These are phyloP conservation scores for Aspergillus homomorphus DNA, from an alignment of 495 filamentous ascomycete species.

Conservation along the genomic window DNA sequence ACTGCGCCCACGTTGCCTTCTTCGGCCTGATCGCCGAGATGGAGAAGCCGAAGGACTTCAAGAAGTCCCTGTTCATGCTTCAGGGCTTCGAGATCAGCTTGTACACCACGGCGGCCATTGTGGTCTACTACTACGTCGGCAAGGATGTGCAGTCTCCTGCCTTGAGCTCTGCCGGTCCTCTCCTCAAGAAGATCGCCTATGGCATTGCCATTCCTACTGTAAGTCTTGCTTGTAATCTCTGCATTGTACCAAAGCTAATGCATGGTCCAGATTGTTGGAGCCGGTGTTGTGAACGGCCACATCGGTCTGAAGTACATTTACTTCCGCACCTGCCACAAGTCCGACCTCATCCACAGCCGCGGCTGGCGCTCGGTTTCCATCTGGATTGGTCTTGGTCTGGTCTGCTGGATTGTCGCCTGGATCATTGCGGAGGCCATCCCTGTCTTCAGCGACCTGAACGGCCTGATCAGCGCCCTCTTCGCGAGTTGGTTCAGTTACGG, in stretches of 20 bases:
- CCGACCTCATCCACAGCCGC: conserved; percentile 54
- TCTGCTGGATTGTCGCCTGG: conserved; percentile 63
- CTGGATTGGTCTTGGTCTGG: conserved; percentile 57
- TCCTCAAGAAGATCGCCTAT: conserved; percentile 67
- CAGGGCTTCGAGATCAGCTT: conserved; percentile 62
- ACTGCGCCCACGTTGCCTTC: conserved; percentile 62
- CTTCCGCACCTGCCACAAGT: conserved; percentile 56
- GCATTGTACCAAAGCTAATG: neutral
- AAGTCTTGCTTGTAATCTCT: conserved; percentile 4
- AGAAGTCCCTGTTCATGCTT: conserved; percentile 61
- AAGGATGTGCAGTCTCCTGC: conserved; percentile 66
- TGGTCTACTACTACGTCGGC: conserved; percentile 73
- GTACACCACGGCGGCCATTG: conserved; percentile 48
- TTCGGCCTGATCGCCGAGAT: conserved; percentile 77
- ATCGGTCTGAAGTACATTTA: conserved; percentile 63
- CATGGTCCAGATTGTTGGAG: conserved; percentile 30
- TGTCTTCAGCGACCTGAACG: conserved; percentile 65
- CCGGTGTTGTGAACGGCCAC: conserved; percentile 58
- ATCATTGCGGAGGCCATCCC: conserved; percentile 71
- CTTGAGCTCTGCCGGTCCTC: conserved; percentile 57
- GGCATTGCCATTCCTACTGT: conserved; percentile 72
- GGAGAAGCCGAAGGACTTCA: conserved; percentile 60
- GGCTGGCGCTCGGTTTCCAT: conserved; percentile 43
- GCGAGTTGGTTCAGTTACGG: conserved; percentile 45
- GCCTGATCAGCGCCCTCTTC: conserved; percentile 44